A percentile compares a stretch with the other conserved stretches of the same genome.
Evolutionary conservation across 192 early-diverging fungal genomes (phyloP).

Genomic region (Geosiphon pyriformis): DNA sequence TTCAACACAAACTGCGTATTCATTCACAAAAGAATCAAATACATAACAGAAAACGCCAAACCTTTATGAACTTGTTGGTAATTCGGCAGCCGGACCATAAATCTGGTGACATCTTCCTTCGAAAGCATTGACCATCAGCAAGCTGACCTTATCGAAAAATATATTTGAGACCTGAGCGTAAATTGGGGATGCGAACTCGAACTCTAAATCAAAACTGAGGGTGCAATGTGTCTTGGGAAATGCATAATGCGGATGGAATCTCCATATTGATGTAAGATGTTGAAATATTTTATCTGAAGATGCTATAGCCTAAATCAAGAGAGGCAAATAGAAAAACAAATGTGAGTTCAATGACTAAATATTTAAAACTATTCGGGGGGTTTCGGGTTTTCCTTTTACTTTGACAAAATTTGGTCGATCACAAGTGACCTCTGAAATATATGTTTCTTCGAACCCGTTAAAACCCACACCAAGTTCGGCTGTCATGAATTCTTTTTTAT

Average conservation of each 20-base stretch:
- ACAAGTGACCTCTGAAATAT: conserved; percentile 70
- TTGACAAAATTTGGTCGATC: conserved; percentile 56
- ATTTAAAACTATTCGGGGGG: too few species aligned
- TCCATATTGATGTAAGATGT: conserved; percentile 60
- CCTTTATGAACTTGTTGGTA: too few species aligned
- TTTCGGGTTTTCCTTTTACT: conserved; percentile 47
- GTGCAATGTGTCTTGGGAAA: conserved; percentile 41
- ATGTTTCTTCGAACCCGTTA: conserved; percentile 68
- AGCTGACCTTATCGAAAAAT: conserved; percentile 75
- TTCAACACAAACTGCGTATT: too few species aligned
- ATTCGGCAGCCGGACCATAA: conserved; percentile 36
- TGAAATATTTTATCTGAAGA: conserved; percentile 59
- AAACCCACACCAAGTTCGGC: conserved; percentile 75
- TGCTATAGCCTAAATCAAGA: conserved; percentile 44
- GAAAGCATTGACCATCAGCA: conserved; percentile 70
- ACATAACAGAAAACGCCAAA: too few species aligned
- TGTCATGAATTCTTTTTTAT: neutral
- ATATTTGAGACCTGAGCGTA: conserved; percentile 74
- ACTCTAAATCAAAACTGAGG: conserved; percentile 72
- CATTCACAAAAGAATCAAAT: too few species aligned
- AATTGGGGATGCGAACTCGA: conserved; percentile 75
- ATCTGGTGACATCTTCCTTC: conserved; percentile 45
- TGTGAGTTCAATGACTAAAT: conserved; percentile 25
- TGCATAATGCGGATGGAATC: conserved; percentile 50
- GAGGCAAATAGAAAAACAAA: neutral